Conservation (phyloP, 441 rosid genomes). For the Capsella rubella region DNA sequence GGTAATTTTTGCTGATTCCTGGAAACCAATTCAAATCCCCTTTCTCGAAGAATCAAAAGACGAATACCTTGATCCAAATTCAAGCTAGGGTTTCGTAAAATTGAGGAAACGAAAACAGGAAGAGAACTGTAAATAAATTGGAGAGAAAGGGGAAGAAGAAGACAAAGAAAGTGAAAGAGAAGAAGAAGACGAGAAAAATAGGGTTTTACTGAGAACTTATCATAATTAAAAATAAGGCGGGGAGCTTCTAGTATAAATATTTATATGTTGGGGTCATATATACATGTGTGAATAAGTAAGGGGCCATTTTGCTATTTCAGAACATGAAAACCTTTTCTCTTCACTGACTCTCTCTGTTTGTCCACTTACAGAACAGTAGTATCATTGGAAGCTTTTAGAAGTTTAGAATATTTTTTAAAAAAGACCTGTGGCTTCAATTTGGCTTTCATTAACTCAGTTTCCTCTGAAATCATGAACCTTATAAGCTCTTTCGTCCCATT, state of each 20-base stretch:
- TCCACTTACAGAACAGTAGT: not conserved
- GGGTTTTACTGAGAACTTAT: too few relatives aligned
- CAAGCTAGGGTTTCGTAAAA: slow-evolving; percentile 22
- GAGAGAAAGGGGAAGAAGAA: not conserved
- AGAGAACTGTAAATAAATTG: not conserved
- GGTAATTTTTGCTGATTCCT: slow-evolving; percentile 3
- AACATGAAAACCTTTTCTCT: too few relatives aligned
- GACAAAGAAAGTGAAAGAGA: not conserved
- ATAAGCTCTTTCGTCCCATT: too few relatives aligned
- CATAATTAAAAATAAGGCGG: not conserved
- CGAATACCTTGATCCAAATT: slow-evolving; percentile 4
- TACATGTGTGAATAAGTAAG: not conserved
- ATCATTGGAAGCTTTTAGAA: not conserved
- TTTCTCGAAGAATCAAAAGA: not conserved
- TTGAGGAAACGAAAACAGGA: slow-evolving; percentile 14
- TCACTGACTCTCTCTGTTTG: not conserved
- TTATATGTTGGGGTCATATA: slow-evolving; percentile 9
- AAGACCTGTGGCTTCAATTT: too few relatives aligned
- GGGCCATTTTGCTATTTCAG: slow-evolving; percentile 6
- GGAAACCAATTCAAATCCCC: not conserved
- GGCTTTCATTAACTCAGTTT: too few relatives aligned
- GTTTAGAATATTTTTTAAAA: too few relatives aligned
- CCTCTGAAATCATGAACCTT: too few relatives aligned
- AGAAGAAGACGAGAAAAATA: too few relatives aligned
- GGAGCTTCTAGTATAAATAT: not conserved